Percentiles rank a stretch among this genome's conserved stretches.
Evolutionary conservation across 768 basidiomycete genomes (phyloP).

Genomic region (Lentinula sp.): DNA sequence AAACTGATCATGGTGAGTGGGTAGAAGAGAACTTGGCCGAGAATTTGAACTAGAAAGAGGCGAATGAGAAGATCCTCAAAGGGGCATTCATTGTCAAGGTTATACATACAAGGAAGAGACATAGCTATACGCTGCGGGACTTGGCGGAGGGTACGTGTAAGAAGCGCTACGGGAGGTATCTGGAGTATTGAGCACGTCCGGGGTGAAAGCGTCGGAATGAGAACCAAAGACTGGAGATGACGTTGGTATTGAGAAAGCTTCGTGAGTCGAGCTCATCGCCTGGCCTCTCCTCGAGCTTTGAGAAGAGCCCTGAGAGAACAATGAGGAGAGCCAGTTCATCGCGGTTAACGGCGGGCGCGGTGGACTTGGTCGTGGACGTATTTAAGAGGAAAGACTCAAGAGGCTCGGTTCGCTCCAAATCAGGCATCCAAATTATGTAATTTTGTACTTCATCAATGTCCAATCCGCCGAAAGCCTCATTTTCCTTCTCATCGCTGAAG

Average conservation of each 20-base stretch:
- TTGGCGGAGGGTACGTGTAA: slow-evolving; percentile 78
- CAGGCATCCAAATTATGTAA: background rate
- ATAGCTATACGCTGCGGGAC: slow-evolving; percentile 52
- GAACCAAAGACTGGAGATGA: slow-evolving; percentile 52
- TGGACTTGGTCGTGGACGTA: background rate
- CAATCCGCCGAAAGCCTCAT: background rate
- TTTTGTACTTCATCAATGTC: background rate
- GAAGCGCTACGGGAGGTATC: slow-evolving; percentile 39
- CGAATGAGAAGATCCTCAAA: slow-evolving; percentile 4
- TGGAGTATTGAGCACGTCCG: slow-evolving; percentile 44
- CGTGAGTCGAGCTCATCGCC: slow-evolving; percentile 73
- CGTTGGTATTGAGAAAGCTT: slow-evolving; percentile 83
- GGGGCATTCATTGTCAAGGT: background rate
- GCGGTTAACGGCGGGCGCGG: slow-evolving; percentile 4
- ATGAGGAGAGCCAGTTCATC: slow-evolving; percentile 72
- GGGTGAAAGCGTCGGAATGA: slow-evolving; percentile 56
- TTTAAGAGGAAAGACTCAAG: background rate
- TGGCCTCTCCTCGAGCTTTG: slow-evolving; percentile 51
- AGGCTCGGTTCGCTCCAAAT: background rate
- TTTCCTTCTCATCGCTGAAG: background rate
- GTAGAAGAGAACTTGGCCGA: slow-evolving; percentile 52
- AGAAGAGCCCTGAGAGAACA: slow-evolving; percentile 49
- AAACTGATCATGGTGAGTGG: slow-evolving; percentile 54
- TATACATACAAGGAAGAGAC: slow-evolving; percentile 48
- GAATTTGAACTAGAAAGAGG: slow-evolving; percentile 32